Evolutionary conservation across 192 early-diverging fungal species (phyloP), one percentile per base, ranked within the genome.

Genomic region (Rhizophagus prolifer): DNA sequence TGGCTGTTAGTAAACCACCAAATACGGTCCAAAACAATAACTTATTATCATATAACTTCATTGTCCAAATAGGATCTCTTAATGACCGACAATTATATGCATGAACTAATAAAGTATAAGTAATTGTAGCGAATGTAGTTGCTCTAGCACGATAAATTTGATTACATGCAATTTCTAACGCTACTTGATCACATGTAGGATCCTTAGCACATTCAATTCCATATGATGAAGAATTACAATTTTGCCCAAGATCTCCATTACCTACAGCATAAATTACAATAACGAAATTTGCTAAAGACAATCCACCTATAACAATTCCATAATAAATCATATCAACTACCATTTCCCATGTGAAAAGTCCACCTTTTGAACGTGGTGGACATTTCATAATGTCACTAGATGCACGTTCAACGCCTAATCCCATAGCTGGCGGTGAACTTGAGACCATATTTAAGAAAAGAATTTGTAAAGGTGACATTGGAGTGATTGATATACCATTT

Each of bases 361-460:
- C 88, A 59, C 89, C 85, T 13, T 83, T 81, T 16, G 84, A 77
- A 26, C 91, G 89, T 23, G 93, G 94, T 21, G 93, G 92, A 71
- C 89, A 88, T 28, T 83, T 84, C 93, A 93, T 94, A 64, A 90
- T 89, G 31, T 90, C 86, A 2, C 77, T 80, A 76, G 85, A 86
- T 10, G 88, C 82, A 77, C 84, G 86, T 78, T 95, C 93, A 23
- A 90, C 83, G 70, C 93, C 93, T 31, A 95, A 84, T 63, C 90
- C 86, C 86, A 95, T 90, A 25, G 93, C 93, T 13, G 91, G 88
- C 36, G 94, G 94, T 19, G 94, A 90, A 50, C 89, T 87, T 0
- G 94, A 95, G 25, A 95, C 80, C 79, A 95, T 85, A 82, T 95
- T 94, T 80, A 93, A 84, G 81, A 91, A 92, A 44, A 96, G 83